Conservation (phyloP, 441 rosid species). For the Gossypium gossypioides region DNA sequence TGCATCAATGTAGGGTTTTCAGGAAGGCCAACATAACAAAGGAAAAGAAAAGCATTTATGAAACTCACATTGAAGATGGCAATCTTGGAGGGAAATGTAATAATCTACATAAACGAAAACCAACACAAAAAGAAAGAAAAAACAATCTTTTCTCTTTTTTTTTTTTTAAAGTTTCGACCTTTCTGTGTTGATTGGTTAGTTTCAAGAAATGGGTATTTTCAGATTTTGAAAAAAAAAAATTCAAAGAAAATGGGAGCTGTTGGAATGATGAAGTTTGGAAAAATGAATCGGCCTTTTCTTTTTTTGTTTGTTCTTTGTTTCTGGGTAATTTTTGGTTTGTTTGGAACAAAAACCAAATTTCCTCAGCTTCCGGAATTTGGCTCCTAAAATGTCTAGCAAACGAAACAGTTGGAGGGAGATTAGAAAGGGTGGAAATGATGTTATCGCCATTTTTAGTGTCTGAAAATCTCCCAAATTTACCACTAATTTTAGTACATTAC, state of each 20-base stretch:
- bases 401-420: slow-evolving; percentile 63
- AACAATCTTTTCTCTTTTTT: not conserved
- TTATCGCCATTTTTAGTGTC: slow-evolving; percentile 29
- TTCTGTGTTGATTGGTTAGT: slow-evolving; percentile 11
- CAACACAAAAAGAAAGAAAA: not conserved
- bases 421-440: slow-evolving; percentile 19
- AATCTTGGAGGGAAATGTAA: slow-evolving; percentile 15
- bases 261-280: slow-evolving; percentile 28
- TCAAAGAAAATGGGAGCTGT: slow-evolving; percentile 18
- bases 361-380: slow-evolving; percentile 39
- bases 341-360: slow-evolving; percentile 18
- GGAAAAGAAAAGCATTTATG: slow-evolving; percentile 14
- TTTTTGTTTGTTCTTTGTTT: slow-evolving; percentile 21
- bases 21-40: slow-evolving; percentile 5
- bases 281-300: slow-evolving; percentile 2
- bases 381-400: slow-evolving; percentile 55
- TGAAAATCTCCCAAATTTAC: not conserved
- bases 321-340: slow-evolving; percentile 14
- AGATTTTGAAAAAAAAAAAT: slow-evolving; percentile 12
- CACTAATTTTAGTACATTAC: slow-evolving; percentile 5
- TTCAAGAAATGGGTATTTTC: slow-evolving; percentile 17
- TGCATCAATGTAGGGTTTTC: slow-evolving; percentile 15
- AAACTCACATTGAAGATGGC: slow-evolving; percentile 11
- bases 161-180: not conserved
- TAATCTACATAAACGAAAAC: slow-evolving; percentile 8